Evolutionary conservation across 2,329 filamentous ascomycete species (phyloP).

Genomic region (Ceratocystiopsis sp.): DNA sequence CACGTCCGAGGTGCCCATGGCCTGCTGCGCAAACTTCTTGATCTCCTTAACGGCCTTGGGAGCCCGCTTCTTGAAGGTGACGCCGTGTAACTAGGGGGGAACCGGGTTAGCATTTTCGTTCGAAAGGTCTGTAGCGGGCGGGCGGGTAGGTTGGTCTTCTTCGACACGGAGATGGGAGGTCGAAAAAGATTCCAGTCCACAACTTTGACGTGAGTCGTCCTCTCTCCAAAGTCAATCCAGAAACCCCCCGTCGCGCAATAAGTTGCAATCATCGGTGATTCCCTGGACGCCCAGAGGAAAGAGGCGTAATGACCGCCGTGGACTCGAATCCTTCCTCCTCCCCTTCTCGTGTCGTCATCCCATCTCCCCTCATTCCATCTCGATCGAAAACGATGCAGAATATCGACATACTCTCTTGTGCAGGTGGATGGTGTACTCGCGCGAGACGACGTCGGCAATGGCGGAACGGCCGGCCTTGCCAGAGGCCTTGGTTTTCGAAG

Average conservation of each 20-base stretch:
- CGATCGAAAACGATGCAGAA: constrained; percentile 8
- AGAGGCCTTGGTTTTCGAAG: constrained; percentile 45
- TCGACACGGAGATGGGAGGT: no score
- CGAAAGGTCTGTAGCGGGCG: no score
- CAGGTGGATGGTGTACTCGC: constrained; percentile 99
- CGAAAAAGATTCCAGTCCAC: no score
- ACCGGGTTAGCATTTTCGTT: not conserved
- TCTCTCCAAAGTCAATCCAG: no score
- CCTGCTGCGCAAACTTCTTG: constrained; percentile 76
- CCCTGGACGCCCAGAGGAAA: no score
- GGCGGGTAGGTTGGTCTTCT: no score
- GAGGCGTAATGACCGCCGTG: no score
- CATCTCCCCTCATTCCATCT: not conserved
- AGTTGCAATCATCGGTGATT: no score
- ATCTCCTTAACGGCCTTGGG: constrained; percentile 99
- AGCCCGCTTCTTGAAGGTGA: constrained; percentile 99
- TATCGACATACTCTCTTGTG: constrained; percentile 83
- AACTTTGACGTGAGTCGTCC: no score
- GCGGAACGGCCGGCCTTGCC: constrained; percentile 69
- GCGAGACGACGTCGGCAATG: constrained; percentile 96
- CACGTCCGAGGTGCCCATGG: constrained; percentile 96
- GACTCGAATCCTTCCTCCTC: no score
- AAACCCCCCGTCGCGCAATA: no score
- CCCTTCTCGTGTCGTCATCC: not conserved
- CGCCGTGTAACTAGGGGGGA: constrained; percentile 64